Percentiles rank a stretch among this genome's conserved stretches.
phyloP scores from a whole-genome alignment of 257 asterid species.

The Nyctanthes arbortristis region DNA sequence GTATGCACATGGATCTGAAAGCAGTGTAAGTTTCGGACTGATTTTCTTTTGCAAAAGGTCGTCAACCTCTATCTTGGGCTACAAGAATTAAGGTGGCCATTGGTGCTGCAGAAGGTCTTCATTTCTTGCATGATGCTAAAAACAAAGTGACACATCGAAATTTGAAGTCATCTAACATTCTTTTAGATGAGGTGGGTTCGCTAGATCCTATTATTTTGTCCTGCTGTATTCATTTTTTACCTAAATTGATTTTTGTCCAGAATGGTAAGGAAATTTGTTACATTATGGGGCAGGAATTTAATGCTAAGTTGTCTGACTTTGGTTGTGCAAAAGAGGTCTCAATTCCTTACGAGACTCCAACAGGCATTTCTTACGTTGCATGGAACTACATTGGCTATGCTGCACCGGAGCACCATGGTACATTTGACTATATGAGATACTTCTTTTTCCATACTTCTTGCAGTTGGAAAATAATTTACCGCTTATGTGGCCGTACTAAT shows the following conservation, averaged over 20 bases:
- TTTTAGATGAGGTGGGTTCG: conserved; percentile 25
- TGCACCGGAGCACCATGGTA: conserved; percentile 18
- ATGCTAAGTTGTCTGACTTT: conserved; percentile 47
- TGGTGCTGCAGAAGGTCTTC: conserved; percentile 29
- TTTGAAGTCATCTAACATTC: conserved; percentile 14
- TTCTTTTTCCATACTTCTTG: background rate
- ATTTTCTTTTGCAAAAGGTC: conserved; percentile 1
- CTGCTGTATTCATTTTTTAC: background rate
- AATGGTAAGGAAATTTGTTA: background rate
- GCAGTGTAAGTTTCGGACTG: background rate
- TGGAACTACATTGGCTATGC: conserved; percentile 46
- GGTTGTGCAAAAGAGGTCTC: conserved; percentile 47
- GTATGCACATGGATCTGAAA: too few species aligned
- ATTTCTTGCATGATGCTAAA: conserved; percentile 32
- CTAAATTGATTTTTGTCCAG: too few species aligned
- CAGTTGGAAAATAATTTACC: background rate
- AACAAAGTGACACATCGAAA: conserved; percentile 20
- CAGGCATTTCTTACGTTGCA: conserved; percentile 32
- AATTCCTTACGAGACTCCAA: conserved; percentile 45
- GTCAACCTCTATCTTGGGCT: conserved; percentile 23
- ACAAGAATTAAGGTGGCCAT: conserved; percentile 26
- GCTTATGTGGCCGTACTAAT: background rate
- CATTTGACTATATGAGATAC: conserved; percentile 12
- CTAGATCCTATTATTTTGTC: background rate
- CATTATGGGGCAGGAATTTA: conserved; percentile 40